A percentile compares a stretch with the other conserved stretches of the same genome.
These are phyloP conservation scores for Beauveria sp. DNA, from an alignment of 2,329 filamentous ascomycete genomes.

Conservation along the genomic window DNA sequence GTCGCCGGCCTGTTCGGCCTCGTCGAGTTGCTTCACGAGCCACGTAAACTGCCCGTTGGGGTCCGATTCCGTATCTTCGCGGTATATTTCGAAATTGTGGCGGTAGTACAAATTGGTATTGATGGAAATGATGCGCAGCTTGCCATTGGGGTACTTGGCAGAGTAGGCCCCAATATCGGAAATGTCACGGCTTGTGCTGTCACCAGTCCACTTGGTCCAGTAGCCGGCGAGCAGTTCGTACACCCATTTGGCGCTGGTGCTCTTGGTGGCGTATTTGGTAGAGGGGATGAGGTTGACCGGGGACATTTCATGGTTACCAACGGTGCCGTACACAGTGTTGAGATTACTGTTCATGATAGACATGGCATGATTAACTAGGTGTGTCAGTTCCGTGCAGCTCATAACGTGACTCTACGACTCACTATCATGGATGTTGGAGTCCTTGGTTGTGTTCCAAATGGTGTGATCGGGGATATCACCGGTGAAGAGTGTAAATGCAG, in stretches of 20 bases:
- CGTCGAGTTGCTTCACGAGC: slow-evolving; percentile 45
- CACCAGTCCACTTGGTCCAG: slow-evolving; percentile 42
- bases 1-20: slow-evolving; percentile 42
- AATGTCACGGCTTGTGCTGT: slow-evolving; percentile 22
- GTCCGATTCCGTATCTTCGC: slow-evolving; percentile 40
- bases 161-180: slow-evolving; percentile 42
- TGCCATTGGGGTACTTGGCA: slow-evolving; percentile 32
- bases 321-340: slow-evolving; percentile 41
- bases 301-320: slow-evolving; percentile 50
- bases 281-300: slow-evolving; percentile 46
- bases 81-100: slow-evolving; percentile 49
- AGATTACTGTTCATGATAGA: slow-evolving; percentile 34
- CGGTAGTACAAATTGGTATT: slow-evolving; percentile 54
- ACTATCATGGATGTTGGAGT: slow-evolving; percentile 26
- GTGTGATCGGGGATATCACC: slow-evolving; percentile 50
- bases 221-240: slow-evolving; percentile 39
- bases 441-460: slow-evolving; percentile 36
- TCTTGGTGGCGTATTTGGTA: slow-evolving; percentile 23
- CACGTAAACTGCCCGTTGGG: slow-evolving; percentile 45
- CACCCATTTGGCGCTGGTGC: slow-evolving; percentile 38
- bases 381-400: background rate
- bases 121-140: slow-evolving; percentile 49
- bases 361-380: slow-evolving; percentile 37
- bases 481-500: slow-evolving; percentile 50
- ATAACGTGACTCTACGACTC: background rate